Base-by-base conservation (phyloP, 1,284 basidiomycete genomes). In the Malassezia dermatis region DNA sequence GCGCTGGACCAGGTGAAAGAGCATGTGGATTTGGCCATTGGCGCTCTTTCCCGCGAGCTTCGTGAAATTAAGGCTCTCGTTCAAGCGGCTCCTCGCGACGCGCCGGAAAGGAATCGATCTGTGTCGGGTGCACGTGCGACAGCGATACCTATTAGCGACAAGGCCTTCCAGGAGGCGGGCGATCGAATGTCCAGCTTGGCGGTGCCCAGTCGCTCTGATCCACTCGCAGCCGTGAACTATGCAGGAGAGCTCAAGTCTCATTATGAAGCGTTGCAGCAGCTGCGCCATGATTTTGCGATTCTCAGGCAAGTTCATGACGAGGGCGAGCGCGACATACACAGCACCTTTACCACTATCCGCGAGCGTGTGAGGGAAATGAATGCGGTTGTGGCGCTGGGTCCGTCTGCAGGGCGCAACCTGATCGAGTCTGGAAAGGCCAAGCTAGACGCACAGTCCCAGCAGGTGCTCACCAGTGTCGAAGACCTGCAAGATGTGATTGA, bases 1-100 rank as follows among this genome's bases (percentile, higher is more conserved):
- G 89, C 89, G 12, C 83, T 98, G 50, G 93, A 96, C 76, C 93
- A 98, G 76, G 93, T 98, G 75, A 95, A 94, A 75, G 89, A 94
- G 71, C 93, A 98, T 71, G 90, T 98, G 61, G 93, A 96, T 71
- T 73, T 83, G 3, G 89, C 91, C 62, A 88, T 98, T 55, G 84
- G 85, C 0, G 78, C 79, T 1, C 79, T 98, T n/a, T 83, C 88
- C 13, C 84, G 87, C 63, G 93, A 96, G 63, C 81, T 98, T 73
- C 89, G 90, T 64, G 93, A 96, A 52, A 80, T 98, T 58, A 86
- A 85, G 66, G 78, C 80, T 5, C 79, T 81, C 13, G 81, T 91
- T 49, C 74, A 74, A 27, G 68, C 27, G 10, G 17, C 43, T 2
- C 19, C 32, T 10, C 56, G 46, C 6, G n/a, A 10, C 56, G 59